These are phyloP conservation scores for Coemansia reversa DNA, from an alignment of 192 early-diverging fungal genomes.

Conservation along the genomic window DNA sequence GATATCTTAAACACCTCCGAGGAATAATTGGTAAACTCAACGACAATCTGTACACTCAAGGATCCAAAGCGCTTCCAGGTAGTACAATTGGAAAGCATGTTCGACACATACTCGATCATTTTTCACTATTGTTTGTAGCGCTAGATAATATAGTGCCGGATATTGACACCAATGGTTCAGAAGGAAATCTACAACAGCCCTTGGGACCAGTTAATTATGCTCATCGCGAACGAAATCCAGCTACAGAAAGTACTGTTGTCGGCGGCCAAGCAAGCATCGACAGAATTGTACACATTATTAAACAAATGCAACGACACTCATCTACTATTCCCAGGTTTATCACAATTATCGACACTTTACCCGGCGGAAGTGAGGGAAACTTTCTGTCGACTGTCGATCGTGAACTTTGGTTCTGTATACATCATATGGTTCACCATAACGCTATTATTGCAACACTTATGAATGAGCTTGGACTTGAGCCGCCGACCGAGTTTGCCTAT, in stretches of 20 bases:
- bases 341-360: conserved; percentile 22
- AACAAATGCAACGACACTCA: neutral
- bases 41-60: conserved; percentile 25
- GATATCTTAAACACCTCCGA: conserved; percentile 21
- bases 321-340: neutral
- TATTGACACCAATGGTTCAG: neutral
- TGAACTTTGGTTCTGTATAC: conserved; percentile 57
- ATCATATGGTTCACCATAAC: conserved; percentile 57
- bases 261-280: conserved; percentile 18
- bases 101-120: conserved; percentile 58
- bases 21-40: conserved; percentile 10
- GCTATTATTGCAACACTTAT: conserved; percentile 49
- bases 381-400: conserved; percentile 43
- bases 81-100: conserved; percentile 61
- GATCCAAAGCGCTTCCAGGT: conserved; percentile 39
- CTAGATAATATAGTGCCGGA: neutral
- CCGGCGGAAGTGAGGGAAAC: conserved; percentile 5
- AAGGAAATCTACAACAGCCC: neutral
- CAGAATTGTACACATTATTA: neutral
- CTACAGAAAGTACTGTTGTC: conserved; percentile 19
- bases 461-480: conserved; percentile 30
- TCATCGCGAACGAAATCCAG: conserved; percentile 20
- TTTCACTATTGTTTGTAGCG: conserved; percentile 26
- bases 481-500: conserved; percentile 41
- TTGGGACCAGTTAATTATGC: conserved; percentile 26